Percentiles rank a stretch among this genome's conserved stretches.
Conservation (phyloP, 805 yeast genomes). For the Kockiozyma suomiensis region DNA sequence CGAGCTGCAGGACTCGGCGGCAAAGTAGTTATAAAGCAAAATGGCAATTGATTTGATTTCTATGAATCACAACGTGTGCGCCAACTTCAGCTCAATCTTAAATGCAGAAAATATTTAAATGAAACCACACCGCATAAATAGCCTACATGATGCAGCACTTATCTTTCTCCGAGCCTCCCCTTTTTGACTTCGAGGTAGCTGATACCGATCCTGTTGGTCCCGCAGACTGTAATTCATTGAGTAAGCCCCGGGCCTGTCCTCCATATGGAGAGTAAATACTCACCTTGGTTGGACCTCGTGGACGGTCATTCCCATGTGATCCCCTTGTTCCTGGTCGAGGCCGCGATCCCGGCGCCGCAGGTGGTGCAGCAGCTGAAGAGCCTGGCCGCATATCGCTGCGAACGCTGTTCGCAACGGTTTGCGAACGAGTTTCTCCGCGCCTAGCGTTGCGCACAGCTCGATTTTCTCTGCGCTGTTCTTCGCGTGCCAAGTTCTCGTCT, state of each 20-base stretch:
- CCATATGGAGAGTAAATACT: constrained; percentile 14
- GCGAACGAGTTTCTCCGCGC: neutral
- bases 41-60: too few relatives aligned
- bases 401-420: neutral
- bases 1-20: constrained; percentile 23
- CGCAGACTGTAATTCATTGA: constrained; percentile 18
- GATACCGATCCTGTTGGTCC: constrained; percentile 1
- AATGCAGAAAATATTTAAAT: neutral
- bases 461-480: constrained; percentile 28
- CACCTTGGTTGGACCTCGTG: constrained; percentile 4
- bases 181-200: neutral
- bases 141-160: constrained; percentile 22
- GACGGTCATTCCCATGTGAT: constrained; percentile 9
- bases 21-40: neutral
- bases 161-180: constrained; percentile 1
- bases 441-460: neutral
- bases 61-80: too few relatives aligned
- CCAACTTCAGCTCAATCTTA: too few relatives aligned
- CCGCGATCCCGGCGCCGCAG: neutral
- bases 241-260: constrained; percentile 14
- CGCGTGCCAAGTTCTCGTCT: constrained; percentile 37
- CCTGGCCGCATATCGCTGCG: neutral
- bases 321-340: constrained; percentile 6
- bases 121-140: neutral
- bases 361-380: neutral